Percentiles rank a stretch among this genome's conserved stretches.
Evolutionary conservation across 2,329 filamentous ascomycete genomes (phyloP).

Genomic region (Pseudogymnoascus destructans): DNA sequence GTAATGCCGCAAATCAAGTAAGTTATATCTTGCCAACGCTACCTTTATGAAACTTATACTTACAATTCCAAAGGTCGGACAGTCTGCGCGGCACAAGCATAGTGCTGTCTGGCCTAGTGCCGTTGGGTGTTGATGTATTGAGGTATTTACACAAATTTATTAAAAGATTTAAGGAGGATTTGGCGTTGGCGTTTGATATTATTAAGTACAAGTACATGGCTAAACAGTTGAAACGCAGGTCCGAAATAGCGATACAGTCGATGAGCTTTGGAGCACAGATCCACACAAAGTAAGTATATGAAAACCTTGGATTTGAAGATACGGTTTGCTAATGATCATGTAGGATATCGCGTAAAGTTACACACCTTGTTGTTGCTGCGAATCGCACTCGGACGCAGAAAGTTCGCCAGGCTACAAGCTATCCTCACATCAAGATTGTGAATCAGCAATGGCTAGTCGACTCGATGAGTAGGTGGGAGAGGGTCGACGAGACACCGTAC

Average conservation of each 20-base stretch:
- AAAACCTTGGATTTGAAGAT: too few relatives aligned
- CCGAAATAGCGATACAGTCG: conserved; percentile 80
- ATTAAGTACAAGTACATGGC: background rate
- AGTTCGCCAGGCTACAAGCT: conserved; percentile 71
- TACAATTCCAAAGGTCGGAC: conserved; percentile 29
- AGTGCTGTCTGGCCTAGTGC: conserved; percentile 83
- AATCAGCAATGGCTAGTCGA: conserved; percentile 81
- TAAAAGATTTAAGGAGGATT: background rate
- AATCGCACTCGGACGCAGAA: conserved; percentile 73
- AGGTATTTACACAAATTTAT: conserved; percentile 25
- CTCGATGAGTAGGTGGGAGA: conserved; percentile 72
- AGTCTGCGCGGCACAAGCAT: conserved; percentile 65
- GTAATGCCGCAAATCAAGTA: conserved; percentile 75
- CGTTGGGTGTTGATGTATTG: conserved; percentile 64
- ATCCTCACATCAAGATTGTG: conserved; percentile 77
- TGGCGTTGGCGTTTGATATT: background rate
- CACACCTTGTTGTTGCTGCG: conserved; percentile 61
- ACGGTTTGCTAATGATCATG: conserved; percentile 11
- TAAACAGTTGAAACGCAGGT: conserved; percentile 31
- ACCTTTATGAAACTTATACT: conserved; percentile 12
- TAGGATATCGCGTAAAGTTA: conserved; percentile 48
- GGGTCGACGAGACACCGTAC: conserved; percentile 66
- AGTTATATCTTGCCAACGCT: background rate
- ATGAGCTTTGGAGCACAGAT: conserved; percentile 69
- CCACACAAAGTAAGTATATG: conserved; percentile 30